Conservation (phyloP, 495 filamentous ascomycete species). For the Sabuloglossum arenarium region DNA sequence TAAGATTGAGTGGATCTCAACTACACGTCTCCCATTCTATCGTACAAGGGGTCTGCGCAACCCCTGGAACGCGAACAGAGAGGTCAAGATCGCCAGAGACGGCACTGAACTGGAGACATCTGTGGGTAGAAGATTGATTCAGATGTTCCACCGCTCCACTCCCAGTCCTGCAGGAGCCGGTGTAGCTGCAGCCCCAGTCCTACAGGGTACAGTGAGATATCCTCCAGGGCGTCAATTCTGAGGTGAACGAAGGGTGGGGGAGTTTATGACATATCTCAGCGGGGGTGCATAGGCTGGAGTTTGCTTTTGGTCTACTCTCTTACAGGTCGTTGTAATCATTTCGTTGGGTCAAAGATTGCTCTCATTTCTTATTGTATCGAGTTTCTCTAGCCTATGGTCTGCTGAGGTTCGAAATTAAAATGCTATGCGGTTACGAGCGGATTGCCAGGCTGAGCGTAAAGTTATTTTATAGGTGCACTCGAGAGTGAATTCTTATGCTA, state of each 20-base stretch:
- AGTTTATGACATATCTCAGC: background rate
- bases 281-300: background rate
- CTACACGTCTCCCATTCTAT: slow-evolving; percentile 72
- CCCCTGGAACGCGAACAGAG: slow-evolving; percentile 85
- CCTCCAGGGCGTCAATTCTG: background rate
- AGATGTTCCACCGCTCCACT: slow-evolving; percentile 44
- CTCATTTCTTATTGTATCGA: background rate
- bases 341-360: background rate
- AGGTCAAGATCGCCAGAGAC: slow-evolving; percentile 92
- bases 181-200: background rate
- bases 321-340: background rate
- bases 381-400: background rate
- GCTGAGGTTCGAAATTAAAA: too few relatives aligned
- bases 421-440: too few relatives aligned
- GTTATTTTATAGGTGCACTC: too few relatives aligned
- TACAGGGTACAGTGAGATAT: background rate
- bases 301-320: background rate
- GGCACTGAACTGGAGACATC: slow-evolving; percentile 82
- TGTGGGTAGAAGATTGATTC: slow-evolving; percentile 55
- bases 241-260: background rate
- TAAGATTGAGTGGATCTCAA: slow-evolving; percentile 80
- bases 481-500: too few relatives aligned
- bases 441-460: too few relatives aligned
- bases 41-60: slow-evolving; percentile 81
- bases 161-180: background rate